phyloP scores from a whole-genome alignment of 108 stramenopile species.

The Cyclotella kingstonii region DNA sequence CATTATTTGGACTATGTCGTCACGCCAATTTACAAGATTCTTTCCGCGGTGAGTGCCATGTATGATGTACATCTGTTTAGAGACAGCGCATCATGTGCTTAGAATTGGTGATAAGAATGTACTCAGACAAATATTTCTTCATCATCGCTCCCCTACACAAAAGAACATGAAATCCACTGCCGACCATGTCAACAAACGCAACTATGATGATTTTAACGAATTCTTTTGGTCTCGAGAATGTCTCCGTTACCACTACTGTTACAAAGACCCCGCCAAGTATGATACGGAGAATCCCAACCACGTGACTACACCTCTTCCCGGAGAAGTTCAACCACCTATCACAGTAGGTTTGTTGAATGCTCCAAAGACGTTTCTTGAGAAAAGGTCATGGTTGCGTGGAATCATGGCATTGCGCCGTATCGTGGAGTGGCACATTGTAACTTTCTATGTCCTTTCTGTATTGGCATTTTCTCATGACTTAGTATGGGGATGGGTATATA shows the following conservation, averaged over 20 bases:
- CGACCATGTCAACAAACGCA: constrained; percentile 87
- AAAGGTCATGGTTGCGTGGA: constrained; percentile 92
- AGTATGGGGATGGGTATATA: constrained; percentile 93
- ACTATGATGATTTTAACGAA: constrained; percentile 99
- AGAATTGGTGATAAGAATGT: too few relatives aligned
- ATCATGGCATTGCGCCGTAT: constrained; percentile 87
- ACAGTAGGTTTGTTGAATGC: constrained; percentile 70
- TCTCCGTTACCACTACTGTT: constrained; percentile 79
- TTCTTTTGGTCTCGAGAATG: constrained; percentile 98
- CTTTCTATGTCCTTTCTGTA: constrained; percentile 90
- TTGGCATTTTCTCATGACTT: constrained; percentile 85
- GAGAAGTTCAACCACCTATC: constrained; percentile 63
- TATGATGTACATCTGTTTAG: too few relatives aligned
- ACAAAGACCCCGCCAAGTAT: constrained; percentile 39
- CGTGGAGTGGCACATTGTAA: constrained; percentile 94
- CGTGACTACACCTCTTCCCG: constrained; percentile 50
- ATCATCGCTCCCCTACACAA: background rate
- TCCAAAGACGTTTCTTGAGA: constrained; percentile 97
- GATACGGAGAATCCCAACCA: constrained; percentile 45
- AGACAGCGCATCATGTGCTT: too few relatives aligned
- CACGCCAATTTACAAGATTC: constrained; percentile 86
- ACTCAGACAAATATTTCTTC: background rate
- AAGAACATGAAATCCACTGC: constrained; percentile 78
- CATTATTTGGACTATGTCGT: constrained; percentile 95
- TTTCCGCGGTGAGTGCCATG: constrained; percentile 58